Base-by-base conservation (phyloP, 2,329 filamentous ascomycete species). In the Nigrospora sphaerica region DNA sequence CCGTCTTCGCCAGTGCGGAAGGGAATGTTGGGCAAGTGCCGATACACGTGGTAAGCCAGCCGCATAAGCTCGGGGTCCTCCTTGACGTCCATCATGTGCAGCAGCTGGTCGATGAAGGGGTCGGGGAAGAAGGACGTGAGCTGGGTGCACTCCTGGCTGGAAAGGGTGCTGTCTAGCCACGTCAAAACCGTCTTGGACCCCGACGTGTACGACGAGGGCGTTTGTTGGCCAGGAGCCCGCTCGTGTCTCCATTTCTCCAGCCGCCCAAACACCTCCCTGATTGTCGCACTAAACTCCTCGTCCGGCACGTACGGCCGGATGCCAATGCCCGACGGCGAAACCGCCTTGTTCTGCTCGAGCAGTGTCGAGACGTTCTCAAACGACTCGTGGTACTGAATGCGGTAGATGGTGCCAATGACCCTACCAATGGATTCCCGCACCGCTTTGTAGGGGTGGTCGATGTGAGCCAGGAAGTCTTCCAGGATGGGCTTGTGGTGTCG, bases 11-110 rank as follows among this genome's bases (percentile, higher is more conserved):
- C 90, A 32, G 83, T 79, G 2, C 88, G 84, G 69, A 96, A 92
- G 0, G 93, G 91, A 47, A 98, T 89, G 63, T 98, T 98, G 13
- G 93, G 90, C 14, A 98, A 73, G 61, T 98, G 92, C 7, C 92
- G 86, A 72, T 97, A 98, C 37, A 98, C 93, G 60, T 95, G 90
- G 62, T 97, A 98, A 0, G 93, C 92, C 10, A 96, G 77, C 11
- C 87, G 85, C 74, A 96, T 95, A 2, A 98, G 77, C 65, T 98
- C 95, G 0, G 89, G 90, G 58, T 98, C 93, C 65, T 98, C 93
- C 65, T 97, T 97, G 63, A 98, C 89, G 61, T 98, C 93, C 92
- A 98, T 98, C 93, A 98, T 98, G 72, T 98, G 91, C 44, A 98
- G 72, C 13, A 98, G 79, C 63, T 96, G 88, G 57, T 93, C 88